Conservation (phyloP, 2,329 filamentous ascomycete genomes). For the Whalleya microplaca region DNA sequence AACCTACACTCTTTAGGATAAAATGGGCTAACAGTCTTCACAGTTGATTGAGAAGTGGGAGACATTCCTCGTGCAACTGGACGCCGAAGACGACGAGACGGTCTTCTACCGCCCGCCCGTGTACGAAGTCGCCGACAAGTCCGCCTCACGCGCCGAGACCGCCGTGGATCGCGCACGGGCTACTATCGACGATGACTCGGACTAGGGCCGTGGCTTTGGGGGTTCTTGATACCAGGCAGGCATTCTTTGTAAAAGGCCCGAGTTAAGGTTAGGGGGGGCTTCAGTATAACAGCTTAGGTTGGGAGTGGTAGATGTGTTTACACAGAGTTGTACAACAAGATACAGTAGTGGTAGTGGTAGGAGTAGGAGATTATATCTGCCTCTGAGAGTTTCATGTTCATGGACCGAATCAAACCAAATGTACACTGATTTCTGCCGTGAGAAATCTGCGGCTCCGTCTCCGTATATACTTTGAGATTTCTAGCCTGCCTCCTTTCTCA, state of each 20-base stretch:
- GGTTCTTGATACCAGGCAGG: constrained; percentile 12
- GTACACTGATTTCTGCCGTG: background rate
- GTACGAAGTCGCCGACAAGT: constrained; percentile 54
- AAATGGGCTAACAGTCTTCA: constrained; percentile 27
- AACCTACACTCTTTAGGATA: constrained; percentile 3
- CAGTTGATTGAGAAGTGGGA: constrained; percentile 89
- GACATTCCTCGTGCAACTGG: constrained; percentile 94
- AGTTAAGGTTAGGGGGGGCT: constrained; percentile 2
- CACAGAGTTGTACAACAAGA: constrained; percentile 36
- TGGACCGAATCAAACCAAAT: background rate
- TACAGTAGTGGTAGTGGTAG: background rate
- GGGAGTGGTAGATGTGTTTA: constrained; percentile 30
- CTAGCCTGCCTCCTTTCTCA: background rate
- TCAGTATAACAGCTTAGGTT: constrained; percentile 5
- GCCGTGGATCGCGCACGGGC: constrained; percentile 63
- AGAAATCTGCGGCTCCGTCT: background rate
- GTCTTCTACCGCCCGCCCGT: constrained; percentile 68
- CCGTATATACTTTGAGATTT: background rate
- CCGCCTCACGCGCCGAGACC: constrained; percentile 54
- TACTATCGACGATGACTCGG: constrained; percentile 63
- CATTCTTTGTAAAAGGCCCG: constrained; percentile 24
- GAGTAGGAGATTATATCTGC: too few species aligned
- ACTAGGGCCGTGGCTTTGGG: constrained; percentile 42
- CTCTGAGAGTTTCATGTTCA: too few species aligned
- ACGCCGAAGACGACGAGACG: constrained; percentile 85